Base-by-base conservation (phyloP, 331 rosid genomes). In the Erythrophleum ivorense region DNA sequence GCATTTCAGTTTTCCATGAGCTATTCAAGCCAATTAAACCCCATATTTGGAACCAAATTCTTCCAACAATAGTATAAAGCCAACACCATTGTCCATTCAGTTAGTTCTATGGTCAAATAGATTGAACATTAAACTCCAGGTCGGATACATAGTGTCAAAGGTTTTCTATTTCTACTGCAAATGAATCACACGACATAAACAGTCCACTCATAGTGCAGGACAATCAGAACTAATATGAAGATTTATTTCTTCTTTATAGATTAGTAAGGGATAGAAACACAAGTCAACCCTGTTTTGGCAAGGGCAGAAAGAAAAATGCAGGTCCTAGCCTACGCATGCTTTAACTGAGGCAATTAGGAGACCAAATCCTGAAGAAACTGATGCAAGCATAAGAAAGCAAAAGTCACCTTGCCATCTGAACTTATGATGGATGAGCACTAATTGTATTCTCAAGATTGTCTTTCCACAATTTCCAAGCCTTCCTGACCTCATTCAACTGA, bases 401-500 rank as follows among this genome's bases (percentile, higher is more conserved):
- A 59, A 48, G 3, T 81, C 69, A 86, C 82, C 87, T 67, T 53
- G 46, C 29, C 48, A 82, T 33, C 38, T 77, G 38, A 75, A 63
- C 49, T 79, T 81, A 21, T 29, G 78, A 84, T 43, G 63, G 78
- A 80, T 67, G 84, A 75, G 54, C 73, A 57, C 38, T 48, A 9
- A 46, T 53, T 73, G 62, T 75, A 54, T 34, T 41, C 46, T 80
- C 77, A 38, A 66, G 48, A 71, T 80, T 88, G 58, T 88, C 91
- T 86, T 87, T 91, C 91, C 90, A 93, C 14, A 45, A 78, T 67
- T 77, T 89, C 97, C 91, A 89, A 57, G 94, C 97, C 31, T 77
- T 84, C 81, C 95, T 88, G 71, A 91, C 92, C 73, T 88, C 89
- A 38, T 92, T 87, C 75, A 95, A 76, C 80, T 95, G 87, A 70